Evolutionary conservation across 1,284 basidiomycete genomes (phyloP), one percentile per base, ranked within the genome.

Genomic region (Anthracocystis setariae): DNA sequence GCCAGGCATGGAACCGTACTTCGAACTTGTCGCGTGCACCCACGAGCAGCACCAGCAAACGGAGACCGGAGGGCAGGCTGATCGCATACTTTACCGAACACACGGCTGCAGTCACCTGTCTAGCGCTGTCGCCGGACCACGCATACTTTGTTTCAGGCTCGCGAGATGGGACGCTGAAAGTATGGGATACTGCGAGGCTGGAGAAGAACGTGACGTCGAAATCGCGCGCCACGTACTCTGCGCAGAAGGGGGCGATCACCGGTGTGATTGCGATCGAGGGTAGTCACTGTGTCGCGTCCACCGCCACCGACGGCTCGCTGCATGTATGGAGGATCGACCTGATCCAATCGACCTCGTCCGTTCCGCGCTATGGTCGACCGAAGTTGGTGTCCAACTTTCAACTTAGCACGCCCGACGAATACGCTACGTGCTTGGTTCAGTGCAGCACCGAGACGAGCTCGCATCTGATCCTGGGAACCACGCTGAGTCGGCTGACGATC

Each of bases 41-140:
- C 4, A 40, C 43, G 17, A 60, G 76, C 35, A 63, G 50, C 46
- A 52, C 61, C 13, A 77, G 74, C 62, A 76, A 79, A 38, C 65
- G 66, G 9, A 58, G 77, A 21, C 80, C 80, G 1, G 77, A 79
- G 32, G 81, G 80, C 37, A 66, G 73, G 24, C 58, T 82, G 13
- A 67, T 82, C 25, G 76, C 80, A 0, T 79, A 77, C 45, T 78
- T 82, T 51, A 75, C 88, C 20, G 92, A 82, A 51, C 79, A 81
- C 51, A 63, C 73, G 9, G 74, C 56, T 25, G 55, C 73, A 1
- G 86, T 98, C 62, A 93, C 90, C 1, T 88, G 89, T 1, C 85
- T 98, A 17, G 90, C 90, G 0, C 91, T 95, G 10, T 91, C 95
- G 1, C 93, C 94, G 0, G 96, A 98, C 80, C 93, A 96, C 70